phyloP scores from a whole-genome alignment of 2,329 filamentous ascomycete species.

The Lizonia empirigonia region DNA sequence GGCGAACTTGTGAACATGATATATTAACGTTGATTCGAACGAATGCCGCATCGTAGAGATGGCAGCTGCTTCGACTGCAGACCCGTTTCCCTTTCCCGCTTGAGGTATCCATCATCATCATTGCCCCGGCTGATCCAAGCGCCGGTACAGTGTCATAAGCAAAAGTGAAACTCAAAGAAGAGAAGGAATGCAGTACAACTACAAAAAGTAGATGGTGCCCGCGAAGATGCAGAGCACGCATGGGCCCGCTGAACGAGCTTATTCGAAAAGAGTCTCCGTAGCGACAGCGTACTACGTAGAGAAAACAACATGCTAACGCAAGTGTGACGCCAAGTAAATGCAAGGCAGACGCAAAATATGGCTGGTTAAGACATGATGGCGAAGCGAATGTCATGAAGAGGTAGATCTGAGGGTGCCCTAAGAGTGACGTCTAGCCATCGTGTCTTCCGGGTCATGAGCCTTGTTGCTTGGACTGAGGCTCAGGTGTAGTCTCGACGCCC shows the following conservation, averaged over 20 bases:
- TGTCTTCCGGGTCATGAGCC: conserved; percentile 7
- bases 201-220: conserved; percentile 13
- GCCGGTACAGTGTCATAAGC: conserved; percentile 4
- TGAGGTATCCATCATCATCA: conserved; percentile 18
- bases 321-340: conserved; percentile 23
- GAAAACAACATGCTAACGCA: conserved; percentile 14
- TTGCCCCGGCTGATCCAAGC: conserved; percentile 10
- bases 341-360: conserved; percentile 25
- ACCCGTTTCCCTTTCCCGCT: conserved; percentile 1
- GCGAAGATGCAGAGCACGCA: conserved; percentile 10
- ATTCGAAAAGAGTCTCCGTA: conserved; percentile 4
- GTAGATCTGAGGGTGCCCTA: too few species aligned
- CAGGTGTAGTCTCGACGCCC: conserved; percentile 26
- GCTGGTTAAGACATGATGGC: conserved; percentile 35
- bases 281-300: conserved; percentile 12
- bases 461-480: conserved; percentile 15
- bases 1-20: conserved; percentile 2
- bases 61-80: not conserved
- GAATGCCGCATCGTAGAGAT: not conserved
- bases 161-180: conserved; percentile 1
- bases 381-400: conserved; percentile 44
- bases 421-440: not conserved
- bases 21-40: conserved; percentile 4
- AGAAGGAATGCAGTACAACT: conserved; percentile 14
- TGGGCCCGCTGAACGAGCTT: not conserved